Percentiles rank a stretch among this genome's conserved stretches.
phyloP scores from a whole-genome alignment of 176 grass and related monocot genomes.

The Saccharum officinarum region DNA sequence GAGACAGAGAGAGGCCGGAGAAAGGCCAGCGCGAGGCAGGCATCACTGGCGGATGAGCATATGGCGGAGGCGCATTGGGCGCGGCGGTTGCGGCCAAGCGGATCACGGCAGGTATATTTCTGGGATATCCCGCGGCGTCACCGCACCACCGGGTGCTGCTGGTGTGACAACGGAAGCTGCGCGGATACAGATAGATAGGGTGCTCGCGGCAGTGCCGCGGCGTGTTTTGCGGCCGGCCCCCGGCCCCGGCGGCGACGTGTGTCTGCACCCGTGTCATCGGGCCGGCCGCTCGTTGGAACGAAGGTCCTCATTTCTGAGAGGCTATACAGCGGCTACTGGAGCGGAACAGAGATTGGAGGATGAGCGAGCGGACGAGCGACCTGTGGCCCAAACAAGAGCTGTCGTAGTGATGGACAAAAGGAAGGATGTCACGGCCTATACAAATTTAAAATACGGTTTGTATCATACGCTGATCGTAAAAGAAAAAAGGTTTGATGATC shows the following conservation, averaged over 20 bases:
- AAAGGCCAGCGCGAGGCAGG: not conserved
- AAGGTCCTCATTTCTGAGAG: not conserved
- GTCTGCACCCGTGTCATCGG: not conserved
- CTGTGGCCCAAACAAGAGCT: not conserved
- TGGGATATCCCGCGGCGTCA: slow-evolving; percentile 8
- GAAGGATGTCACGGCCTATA: not conserved
- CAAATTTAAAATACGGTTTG: not conserved
- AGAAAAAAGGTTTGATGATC: not conserved
- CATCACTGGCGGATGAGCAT: not conserved
- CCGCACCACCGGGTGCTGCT: not conserved
- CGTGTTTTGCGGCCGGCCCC: too few relatives aligned
- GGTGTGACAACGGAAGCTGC: slow-evolving; percentile 21
- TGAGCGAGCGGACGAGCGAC: not conserved
- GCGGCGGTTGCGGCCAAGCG: not conserved
- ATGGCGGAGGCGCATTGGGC: not conserved
- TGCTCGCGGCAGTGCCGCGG: too few relatives aligned
- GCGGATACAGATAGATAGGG: not conserved
- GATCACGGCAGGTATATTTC: not conserved
- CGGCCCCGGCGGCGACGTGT: slow-evolving; percentile 25
- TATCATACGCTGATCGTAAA: not conserved
- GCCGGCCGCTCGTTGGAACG: not conserved
- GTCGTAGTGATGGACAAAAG: not conserved
- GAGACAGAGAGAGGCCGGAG: too few relatives aligned
- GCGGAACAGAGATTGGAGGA: not conserved
- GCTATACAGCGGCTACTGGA: not conserved